These are phyloP conservation scores for Penicillium coprophilum DNA, from an alignment of 495 filamentous ascomycete genomes.

Conservation along the genomic window DNA sequence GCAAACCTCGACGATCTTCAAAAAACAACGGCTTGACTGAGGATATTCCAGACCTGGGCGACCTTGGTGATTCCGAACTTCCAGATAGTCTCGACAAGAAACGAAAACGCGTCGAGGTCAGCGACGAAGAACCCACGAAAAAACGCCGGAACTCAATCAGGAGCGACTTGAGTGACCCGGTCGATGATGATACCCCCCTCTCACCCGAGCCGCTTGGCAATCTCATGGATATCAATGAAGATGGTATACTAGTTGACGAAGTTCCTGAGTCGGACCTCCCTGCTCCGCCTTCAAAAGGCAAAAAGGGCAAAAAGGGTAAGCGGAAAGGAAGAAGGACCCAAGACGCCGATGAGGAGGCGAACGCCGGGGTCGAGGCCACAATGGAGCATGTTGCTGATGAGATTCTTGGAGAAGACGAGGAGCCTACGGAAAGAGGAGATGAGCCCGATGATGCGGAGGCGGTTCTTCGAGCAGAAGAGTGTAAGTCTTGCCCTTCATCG, in stretches of 20 bases:
- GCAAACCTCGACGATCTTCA: constrained; percentile 37
- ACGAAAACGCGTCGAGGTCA: constrained; percentile 49
- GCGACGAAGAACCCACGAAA: constrained; percentile 44
- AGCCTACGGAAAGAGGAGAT: constrained; percentile 41
- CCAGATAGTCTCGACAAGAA: constrained; percentile 43
- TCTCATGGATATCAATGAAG: constrained; percentile 32
- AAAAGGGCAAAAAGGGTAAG: constrained; percentile 47
- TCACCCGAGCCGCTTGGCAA: constrained; percentile 41
- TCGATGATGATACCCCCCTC: constrained; percentile 28
- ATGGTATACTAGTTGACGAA: constrained; percentile 41
- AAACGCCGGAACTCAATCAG: constrained; percentile 48
- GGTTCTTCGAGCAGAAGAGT: constrained; percentile 51
- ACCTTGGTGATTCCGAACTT: constrained; percentile 35
- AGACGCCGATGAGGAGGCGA: constrained; percentile 41
- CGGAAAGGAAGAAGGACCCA: constrained; percentile 43
- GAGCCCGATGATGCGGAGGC: constrained; percentile 43
- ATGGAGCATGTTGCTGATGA: constrained; percentile 37
- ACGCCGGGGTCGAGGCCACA: constrained; percentile 28
- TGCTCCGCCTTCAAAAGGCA: constrained; percentile 29
- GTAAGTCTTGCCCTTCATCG: constrained; percentile 49
- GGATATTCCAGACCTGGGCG: constrained; percentile 33
- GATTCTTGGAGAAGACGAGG: constrained; percentile 47
- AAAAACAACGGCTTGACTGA: constrained; percentile 34
- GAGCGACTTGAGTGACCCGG: constrained; percentile 46
- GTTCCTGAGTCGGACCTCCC: constrained; percentile 39